These are phyloP conservation scores for Termitomyces bulborhizus DNA, from an alignment of 768 basidiomycete species.

Conservation along the genomic window DNA sequence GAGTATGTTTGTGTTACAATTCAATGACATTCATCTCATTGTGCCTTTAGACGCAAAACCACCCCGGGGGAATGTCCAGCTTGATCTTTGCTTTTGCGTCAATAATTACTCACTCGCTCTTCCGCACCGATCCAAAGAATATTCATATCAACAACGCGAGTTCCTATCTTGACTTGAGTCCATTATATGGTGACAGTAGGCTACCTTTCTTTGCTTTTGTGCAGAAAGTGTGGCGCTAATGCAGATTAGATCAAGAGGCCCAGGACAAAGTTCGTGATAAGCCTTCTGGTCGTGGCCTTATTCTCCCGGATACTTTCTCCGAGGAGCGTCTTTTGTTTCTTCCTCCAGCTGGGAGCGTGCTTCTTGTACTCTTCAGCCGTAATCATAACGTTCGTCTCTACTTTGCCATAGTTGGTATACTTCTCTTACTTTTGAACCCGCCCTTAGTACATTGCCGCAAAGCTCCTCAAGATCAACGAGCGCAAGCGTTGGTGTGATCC, in stretches of 20 bases:
- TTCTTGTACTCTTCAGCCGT: slow-evolving; percentile 49
- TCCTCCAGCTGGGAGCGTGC: slow-evolving; percentile 45
- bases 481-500: slow-evolving; percentile 37
- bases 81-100: slow-evolving; percentile 63
- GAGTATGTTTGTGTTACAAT: slow-evolving; percentile 19
- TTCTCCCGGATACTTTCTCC: slow-evolving; percentile 48
- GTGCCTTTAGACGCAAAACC: slow-evolving; percentile 17
- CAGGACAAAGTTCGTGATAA: slow-evolving; percentile 42
- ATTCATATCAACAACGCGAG: slow-evolving; percentile 44
- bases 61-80: slow-evolving; percentile 53
- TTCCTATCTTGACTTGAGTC: slow-evolving; percentile 51
- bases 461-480: slow-evolving; percentile 53
- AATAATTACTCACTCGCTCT: slow-evolving; percentile 38
- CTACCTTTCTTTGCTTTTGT: background rate
- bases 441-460: slow-evolving; percentile 41
- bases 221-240: background rate
- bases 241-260: slow-evolving; percentile 22
- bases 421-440: background rate
- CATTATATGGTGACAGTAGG: slow-evolving; percentile 47
- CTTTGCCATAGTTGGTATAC: background rate
- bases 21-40: background rate
- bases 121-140: slow-evolving; percentile 39
- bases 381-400: slow-evolving; percentile 46
- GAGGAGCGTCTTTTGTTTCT: slow-evolving; percentile 47
- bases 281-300: slow-evolving; percentile 37